phyloP scores from a whole-genome alignment of 1,139 yeast species.

The Casaregolazyma suthepensis region DNA sequence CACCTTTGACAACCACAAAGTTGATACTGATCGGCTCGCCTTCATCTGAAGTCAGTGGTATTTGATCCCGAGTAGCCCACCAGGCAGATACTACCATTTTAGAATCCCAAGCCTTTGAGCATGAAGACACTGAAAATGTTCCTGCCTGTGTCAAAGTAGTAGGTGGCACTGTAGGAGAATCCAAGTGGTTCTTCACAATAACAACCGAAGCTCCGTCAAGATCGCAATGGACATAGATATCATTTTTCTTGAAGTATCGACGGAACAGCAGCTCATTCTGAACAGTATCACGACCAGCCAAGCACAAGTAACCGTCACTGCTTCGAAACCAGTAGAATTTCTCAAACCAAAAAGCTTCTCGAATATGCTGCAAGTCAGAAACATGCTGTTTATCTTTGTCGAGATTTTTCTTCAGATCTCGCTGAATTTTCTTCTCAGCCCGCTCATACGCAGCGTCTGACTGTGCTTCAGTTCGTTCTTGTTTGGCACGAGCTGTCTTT shows the following conservation, averaged over 20 bases:
- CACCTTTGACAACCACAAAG: constrained; percentile 49
- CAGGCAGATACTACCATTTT: constrained; percentile 78
- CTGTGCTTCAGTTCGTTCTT: constrained; percentile 71
- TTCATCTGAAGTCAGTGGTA: constrained; percentile 63
- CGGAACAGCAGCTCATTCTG: constrained; percentile 82
- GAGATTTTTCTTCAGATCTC: constrained; percentile 61
- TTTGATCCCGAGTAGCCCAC: constrained; percentile 62
- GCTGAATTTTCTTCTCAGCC: constrained; percentile 72
- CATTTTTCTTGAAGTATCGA: constrained; percentile 66
- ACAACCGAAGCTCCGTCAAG: constrained; percentile 69
- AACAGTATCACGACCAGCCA: constrained; percentile 79
- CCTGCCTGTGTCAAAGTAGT: constrained; percentile 89
- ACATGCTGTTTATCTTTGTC: constrained; percentile 52
- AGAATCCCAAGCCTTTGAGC: constrained; percentile 85
- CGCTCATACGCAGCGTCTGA: constrained; percentile 75
- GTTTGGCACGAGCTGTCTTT: constrained; percentile 71
- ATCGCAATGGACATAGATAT: constrained; percentile 69
- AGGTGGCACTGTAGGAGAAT: constrained; percentile 61
- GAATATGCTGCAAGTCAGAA: constrained; percentile 50
- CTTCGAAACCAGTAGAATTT: constrained; percentile 90
- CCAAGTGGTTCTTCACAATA: constrained; percentile 64
- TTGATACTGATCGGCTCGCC: constrained; percentile 63
- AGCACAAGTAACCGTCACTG: constrained; percentile 78
- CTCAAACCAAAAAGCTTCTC: constrained; percentile 86
- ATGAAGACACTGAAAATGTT: constrained; percentile 61